A percentile compares a stretch with the other conserved stretches of the same genome.
Conservation (phyloP, 192 early-diverging fungal species). For the Entomortierella chlamydospora region DNA sequence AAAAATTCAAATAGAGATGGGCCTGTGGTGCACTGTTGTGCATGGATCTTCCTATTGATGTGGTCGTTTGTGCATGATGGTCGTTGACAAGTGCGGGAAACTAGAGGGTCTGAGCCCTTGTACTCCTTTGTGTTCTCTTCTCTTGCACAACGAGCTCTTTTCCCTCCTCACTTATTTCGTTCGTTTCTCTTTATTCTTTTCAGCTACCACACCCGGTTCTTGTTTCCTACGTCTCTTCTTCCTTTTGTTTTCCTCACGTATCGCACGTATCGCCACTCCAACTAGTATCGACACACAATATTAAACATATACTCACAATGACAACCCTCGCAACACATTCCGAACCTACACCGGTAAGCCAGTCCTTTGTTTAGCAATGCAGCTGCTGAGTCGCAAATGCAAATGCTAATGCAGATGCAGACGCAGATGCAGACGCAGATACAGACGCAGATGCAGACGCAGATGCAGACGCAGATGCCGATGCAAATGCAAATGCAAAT, state of each 20-base stretch:
- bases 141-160: not conserved
- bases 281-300: not conserved
- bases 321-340: conserved; percentile 9
- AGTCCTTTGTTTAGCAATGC: not conserved
- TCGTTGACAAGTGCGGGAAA: conserved; percentile 1
- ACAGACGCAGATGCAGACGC: too few species aligned
- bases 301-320: not conserved
- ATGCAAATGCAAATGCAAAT: too few species aligned
- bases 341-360: conserved; percentile 2
- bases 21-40: not conserved
- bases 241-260: not conserved
- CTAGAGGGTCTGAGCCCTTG: not conserved
- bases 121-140: not conserved
- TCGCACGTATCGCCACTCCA: not conserved
- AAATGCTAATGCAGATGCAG: too few species aligned
- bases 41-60: not conserved
- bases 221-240: not conserved
- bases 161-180: not conserved
- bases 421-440: too few species aligned
- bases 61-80: conserved; percentile 5
- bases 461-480: too few species aligned
- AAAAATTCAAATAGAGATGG: not conserved
- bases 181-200: conserved; percentile 1
- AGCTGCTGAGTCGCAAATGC: too few species aligned
- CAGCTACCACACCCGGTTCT: not conserved